Conservation (phyloP, 257 asterid species). For the Solanum tarapatanum region DNA sequence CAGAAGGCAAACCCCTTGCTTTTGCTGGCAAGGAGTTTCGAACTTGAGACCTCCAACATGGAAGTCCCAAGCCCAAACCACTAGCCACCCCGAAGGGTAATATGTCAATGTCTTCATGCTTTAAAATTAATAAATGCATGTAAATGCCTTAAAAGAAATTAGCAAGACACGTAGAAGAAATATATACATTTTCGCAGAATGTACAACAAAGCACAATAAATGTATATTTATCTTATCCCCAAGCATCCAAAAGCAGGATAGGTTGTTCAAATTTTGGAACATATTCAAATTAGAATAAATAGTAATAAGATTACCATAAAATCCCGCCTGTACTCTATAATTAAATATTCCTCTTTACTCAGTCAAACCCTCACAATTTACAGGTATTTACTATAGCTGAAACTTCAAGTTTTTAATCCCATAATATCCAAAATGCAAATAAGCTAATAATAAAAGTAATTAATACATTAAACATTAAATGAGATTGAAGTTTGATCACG, state of each 20-base stretch:
- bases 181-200: neutral
- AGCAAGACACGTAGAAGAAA: neutral
- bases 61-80: no score
- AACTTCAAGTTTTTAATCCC: neutral
- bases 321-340: neutral
- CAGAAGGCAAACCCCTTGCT: no score
- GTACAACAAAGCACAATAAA: neutral
- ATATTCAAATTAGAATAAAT: neutral
- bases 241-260: neutral
- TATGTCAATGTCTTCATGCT: neutral
- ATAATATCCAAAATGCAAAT: neutral
- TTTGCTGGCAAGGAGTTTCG: no score
- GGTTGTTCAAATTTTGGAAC: neutral
- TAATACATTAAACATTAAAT: neutral
- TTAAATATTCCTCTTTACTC: neutral
- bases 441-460: neutral
- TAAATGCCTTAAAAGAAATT: neutral
- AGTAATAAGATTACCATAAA: neutral
- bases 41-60: no score
- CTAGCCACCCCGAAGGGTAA: no score
- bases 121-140: neutral
- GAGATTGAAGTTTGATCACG: neutral
- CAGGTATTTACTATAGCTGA: neutral
- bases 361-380: neutral
- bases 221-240: neutral